Evolutionary conservation across 2,329 filamentous ascomycete species (phyloP).

Genomic region (Talaromyces piceae): DNA sequence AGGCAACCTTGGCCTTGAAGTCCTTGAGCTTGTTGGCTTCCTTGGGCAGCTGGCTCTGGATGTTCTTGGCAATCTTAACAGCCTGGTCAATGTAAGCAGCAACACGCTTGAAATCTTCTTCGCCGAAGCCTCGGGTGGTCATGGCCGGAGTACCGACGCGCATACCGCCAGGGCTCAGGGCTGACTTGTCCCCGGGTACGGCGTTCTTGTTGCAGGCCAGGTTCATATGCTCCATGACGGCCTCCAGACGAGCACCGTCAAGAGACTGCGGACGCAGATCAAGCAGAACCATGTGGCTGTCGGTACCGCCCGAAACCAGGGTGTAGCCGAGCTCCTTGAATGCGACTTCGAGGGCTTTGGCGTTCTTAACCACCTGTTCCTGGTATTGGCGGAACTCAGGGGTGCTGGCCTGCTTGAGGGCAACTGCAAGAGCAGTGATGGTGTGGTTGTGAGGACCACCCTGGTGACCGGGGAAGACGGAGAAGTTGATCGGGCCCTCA

Average conservation of each 20-base stretch:
- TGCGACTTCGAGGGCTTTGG: constrained; percentile 76
- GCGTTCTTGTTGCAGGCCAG: constrained; percentile 99
- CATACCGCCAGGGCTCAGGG: constrained; percentile 87
- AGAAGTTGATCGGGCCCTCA: constrained; percentile 87
- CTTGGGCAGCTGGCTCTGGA: constrained; percentile 81
- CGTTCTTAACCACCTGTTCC: constrained; percentile 79
- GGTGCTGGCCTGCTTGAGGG: constrained; percentile 84
- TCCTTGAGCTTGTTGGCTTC: constrained; percentile 99
- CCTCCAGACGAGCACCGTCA: constrained; percentile 88
- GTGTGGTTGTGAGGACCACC: constrained; percentile 99
- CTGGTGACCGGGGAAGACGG: constrained; percentile 96
- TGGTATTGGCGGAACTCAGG: constrained; percentile 92
- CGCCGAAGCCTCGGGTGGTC: constrained; percentile 89
- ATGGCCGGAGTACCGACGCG: constrained; percentile 96
- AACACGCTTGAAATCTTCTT: constrained; percentile 86
- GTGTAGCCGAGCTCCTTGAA: constrained; percentile 66
- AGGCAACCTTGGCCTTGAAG: constrained; percentile 87
- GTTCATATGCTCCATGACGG: constrained; percentile 94
- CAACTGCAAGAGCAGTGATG: constrained; percentile 89
- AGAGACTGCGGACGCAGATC: constrained; percentile 84
- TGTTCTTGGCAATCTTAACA: constrained; percentile 83
- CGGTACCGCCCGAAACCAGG: constrained; percentile 87
- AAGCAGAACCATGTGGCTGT: constrained; percentile 91
- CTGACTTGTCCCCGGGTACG: constrained; percentile 94
- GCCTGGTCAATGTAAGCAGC: constrained; percentile 80